Evolutionary conservation across 352 stramenopile genomes (phyloP), one percentile per base, ranked within the genome.

Genomic region (Thalassiosira delicatula): DNA sequence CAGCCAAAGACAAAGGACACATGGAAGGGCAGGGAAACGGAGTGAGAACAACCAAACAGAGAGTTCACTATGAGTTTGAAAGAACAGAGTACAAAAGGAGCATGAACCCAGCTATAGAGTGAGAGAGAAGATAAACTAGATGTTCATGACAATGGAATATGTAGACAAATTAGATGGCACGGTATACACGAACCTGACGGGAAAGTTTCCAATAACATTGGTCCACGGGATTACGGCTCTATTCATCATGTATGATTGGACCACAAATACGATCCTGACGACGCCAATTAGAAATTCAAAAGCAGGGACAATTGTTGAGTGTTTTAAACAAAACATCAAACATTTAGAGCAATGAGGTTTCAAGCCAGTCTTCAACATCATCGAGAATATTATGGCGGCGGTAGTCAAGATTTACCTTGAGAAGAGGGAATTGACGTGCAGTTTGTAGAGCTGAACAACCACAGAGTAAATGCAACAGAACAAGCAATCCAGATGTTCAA

Each of bases 401-500:
- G 53, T 9, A 57, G 49, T 76, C n/a, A 76, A 69, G n/a, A n/a
- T n/a, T n/a, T n/a, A n/a, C n/a, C n/a, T n/a, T n/a, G 9, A 19
- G 25, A 30, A 29, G n/a, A 42, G 37, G n/a, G n/a, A 1, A 54
- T 25, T 21, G 23, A 27, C 5, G 37, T 65, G 0, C 66, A 74
- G 40, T 21, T 65, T 0, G 66, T 74, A 0, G 49, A 74, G 9
- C 49, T 51, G 17, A 3, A 54, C 51, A 74, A 65, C 49, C 66
- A 65, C 11, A 3, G 49, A 3, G 46, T 62, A 12, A 72, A 72
- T 30, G 32, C 65, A 46, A 33, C 32, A 3, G 30, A 68, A 25
- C 8, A 19, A 3, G 54, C 54, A 33, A 70, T 70, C 4, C 49
- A 74, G 27, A 65, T 53, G 23, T 74, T 74, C 17, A 65, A 74